These are phyloP conservation scores for Cyclospora cayetanensis DNA, from an alignment of 169 alveolate species.

Conservation along the genomic window DNA sequence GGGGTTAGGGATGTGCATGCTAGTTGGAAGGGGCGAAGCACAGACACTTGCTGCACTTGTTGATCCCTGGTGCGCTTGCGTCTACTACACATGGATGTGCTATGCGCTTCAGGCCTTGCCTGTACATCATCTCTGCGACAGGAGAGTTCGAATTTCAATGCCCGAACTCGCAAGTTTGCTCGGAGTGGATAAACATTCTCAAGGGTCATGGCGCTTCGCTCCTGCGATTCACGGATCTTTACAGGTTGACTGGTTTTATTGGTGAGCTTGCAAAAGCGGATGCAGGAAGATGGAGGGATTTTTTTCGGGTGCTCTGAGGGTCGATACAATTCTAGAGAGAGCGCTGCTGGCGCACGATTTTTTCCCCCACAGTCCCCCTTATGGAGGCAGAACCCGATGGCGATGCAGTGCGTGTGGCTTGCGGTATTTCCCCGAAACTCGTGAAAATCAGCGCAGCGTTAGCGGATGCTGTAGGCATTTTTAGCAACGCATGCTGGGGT, in stretches of 20 bases:
- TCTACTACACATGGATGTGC: not conserved
- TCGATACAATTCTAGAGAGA: not conserved
- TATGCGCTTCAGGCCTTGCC: conserved; percentile 36
- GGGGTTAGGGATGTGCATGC: not conserved
- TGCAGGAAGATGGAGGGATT: too few relatives aligned
- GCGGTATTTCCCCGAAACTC: too few relatives aligned
- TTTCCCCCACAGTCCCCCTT: too few relatives aligned
- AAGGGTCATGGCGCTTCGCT: not conserved
- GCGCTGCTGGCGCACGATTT: too few relatives aligned
- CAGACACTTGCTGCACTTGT: not conserved
- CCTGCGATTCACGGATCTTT: conserved; percentile 26
- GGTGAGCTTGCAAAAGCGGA: not conserved
- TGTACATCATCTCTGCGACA: not conserved
- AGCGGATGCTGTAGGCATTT: too few relatives aligned
- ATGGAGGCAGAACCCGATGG: too few relatives aligned
- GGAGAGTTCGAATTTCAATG: conserved; percentile 66
- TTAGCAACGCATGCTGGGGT: too few relatives aligned
- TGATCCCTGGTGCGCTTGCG: not conserved
- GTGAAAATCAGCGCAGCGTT: too few relatives aligned
- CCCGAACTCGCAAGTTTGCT: conserved; percentile 1
- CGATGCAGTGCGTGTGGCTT: too few relatives aligned
- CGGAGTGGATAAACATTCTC: conserved; percentile 13
- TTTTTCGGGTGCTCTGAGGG: not conserved
- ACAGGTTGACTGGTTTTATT: conserved; percentile 18
- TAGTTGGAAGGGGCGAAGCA: not conserved